Conservation (phyloP, 345 rosid genomes). For the Linum trigynum region DNA sequence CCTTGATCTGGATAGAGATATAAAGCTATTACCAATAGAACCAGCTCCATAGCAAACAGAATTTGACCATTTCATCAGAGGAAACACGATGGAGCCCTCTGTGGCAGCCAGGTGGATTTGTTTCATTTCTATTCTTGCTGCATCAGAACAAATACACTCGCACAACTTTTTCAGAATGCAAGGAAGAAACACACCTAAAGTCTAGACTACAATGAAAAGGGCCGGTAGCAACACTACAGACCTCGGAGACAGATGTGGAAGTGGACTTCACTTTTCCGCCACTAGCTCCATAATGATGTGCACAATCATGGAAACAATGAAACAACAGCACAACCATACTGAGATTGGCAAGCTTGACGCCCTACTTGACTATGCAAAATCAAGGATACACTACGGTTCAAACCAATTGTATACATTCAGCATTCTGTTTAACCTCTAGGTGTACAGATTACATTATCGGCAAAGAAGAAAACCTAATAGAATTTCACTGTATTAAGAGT, state of each 20-base stretch:
- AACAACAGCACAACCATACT: background rate
- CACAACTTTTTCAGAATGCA: background rate
- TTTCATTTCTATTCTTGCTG: background rate
- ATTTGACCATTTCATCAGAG: background rate
- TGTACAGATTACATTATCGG: background rate
- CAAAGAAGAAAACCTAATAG: background rate
- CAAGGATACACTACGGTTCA: background rate
- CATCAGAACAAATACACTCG: background rate
- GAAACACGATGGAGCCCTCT: background rate
- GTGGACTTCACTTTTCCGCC: background rate
- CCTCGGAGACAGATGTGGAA: background rate
- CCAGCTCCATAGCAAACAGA: background rate
- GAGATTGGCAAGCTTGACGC: background rate
- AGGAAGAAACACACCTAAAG: background rate
- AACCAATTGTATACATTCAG: background rate
- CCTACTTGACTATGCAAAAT: background rate
- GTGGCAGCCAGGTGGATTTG: too few species aligned
- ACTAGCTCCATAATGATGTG: too few species aligned
- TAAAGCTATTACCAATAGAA: constrained; percentile 2
- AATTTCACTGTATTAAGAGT: background rate
- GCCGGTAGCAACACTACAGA: background rate
- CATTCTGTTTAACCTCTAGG: too few species aligned
- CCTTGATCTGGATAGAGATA: constrained; percentile 45
- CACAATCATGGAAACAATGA: background rate
- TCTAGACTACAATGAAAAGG: background rate